Conservation (phyloP, 1,284 basidiomycete species). For the Fomitopsis palustris region DNA sequence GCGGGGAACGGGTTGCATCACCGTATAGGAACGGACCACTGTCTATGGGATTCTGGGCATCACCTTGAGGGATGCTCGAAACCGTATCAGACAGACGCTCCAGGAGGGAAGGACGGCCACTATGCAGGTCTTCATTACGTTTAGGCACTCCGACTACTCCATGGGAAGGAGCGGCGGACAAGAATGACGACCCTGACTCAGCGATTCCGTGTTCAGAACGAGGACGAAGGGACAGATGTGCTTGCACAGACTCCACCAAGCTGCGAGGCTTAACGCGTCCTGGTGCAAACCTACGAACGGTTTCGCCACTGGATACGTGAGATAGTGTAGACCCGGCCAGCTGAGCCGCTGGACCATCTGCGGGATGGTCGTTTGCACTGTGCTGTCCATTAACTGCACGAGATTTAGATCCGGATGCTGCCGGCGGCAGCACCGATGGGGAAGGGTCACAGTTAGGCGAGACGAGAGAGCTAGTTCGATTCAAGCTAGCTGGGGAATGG, state of each 20-base stretch:
- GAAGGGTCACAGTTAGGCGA: neutral
- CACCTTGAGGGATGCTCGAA: neutral
- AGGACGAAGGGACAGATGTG: conserved; percentile 35
- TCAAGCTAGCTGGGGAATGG: neutral
- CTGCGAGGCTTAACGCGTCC: conserved; percentile 12
- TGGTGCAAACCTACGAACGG: neutral
- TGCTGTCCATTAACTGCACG: neutral
- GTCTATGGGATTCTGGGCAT: neutral
- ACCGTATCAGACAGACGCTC: conserved; percentile 17
- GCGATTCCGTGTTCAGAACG: conserved; percentile 3
- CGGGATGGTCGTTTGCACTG: neutral
- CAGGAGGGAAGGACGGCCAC: conserved; percentile 18
- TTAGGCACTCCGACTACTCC: conserved; percentile 10
- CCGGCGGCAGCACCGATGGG: neutral
- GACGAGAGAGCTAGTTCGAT: neutral
- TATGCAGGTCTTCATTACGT: conserved; percentile 12
- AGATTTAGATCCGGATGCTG: neutral
- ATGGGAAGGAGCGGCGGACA: neutral
- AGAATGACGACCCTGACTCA: conserved; percentile 1
- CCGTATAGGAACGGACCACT: neutral
- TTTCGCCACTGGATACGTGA: neutral
- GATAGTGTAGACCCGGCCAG: neutral
- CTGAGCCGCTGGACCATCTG: neutral
- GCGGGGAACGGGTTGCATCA: neutral
- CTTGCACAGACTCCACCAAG: conserved; percentile 46